Percentiles rank a stretch among this genome's conserved stretches.
Conservation (phyloP, 73 alveolate genomes). For the Tetrahymena borealis region DNA sequence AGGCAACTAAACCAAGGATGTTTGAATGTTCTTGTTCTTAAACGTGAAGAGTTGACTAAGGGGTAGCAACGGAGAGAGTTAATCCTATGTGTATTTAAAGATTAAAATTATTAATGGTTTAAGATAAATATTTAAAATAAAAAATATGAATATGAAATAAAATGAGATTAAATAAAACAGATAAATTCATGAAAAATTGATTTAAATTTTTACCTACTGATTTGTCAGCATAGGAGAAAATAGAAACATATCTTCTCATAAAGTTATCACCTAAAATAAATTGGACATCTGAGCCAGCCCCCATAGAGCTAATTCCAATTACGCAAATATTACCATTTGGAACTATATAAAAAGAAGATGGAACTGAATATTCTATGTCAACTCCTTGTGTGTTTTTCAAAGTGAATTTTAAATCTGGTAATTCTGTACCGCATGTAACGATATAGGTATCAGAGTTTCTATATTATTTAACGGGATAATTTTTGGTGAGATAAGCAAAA, state of each 20-base stretch:
- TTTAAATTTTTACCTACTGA: neutral
- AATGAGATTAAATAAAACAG: no score
- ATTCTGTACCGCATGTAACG: neutral
- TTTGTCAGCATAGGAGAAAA: neutral
- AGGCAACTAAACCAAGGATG: neutral
- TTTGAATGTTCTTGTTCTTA: neutral
- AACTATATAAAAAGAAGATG: neutral
- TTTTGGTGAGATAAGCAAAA: neutral
- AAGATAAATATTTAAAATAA: neutral
- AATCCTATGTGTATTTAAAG: neutral
- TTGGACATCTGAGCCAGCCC: neutral
- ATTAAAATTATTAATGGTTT: neutral
- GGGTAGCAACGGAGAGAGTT: neutral
- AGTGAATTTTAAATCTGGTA: neutral
- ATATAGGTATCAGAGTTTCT: neutral
- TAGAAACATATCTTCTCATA: neutral
- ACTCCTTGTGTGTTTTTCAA: neutral
- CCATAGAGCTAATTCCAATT: neutral
- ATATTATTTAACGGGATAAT: no score
- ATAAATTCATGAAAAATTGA: no score
- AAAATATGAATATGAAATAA: neutral
- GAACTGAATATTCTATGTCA: neutral
- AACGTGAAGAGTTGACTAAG: neutral
- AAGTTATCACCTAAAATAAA: neutral
- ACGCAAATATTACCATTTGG: neutral